Conservation (phyloP, 495 filamentous ascomycete species). For the Acidomyces sp. region DNA sequence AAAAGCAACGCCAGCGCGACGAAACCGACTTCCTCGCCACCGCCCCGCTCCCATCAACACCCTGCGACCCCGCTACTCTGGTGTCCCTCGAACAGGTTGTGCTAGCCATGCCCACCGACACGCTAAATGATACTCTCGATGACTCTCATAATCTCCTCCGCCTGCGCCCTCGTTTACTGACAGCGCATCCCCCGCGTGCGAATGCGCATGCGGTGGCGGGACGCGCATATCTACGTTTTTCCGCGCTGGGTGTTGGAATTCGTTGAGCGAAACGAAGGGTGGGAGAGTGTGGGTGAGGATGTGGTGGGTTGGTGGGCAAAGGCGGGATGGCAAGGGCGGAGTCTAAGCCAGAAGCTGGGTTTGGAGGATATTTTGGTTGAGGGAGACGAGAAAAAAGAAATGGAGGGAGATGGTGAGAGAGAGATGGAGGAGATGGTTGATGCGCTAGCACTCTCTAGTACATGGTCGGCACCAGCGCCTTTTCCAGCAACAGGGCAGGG, state of each 20-base stretch:
- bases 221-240: conserved; percentile 87
- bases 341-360: conserved; percentile 62
- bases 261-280: conserved; percentile 56
- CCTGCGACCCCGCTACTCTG: conserved; percentile 43
- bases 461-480: conserved; percentile 22
- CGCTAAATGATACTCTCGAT: conserved; percentile 65
- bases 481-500: not conserved
- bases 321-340: conserved; percentile 74
- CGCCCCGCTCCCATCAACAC: conserved; percentile 43
- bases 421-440: conserved; percentile 44
- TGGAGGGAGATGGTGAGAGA: conserved; percentile 24
- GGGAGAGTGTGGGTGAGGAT: conserved; percentile 84
- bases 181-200: conserved; percentile 58
- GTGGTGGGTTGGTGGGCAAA: conserved; percentile 93
- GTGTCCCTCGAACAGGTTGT: conserved; percentile 57
- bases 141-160: conserved; percentile 44
- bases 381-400: not conserved
- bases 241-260: conserved; percentile 85
- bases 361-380: conserved; percentile 50
- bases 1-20: no score
- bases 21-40: conserved; percentile 82
- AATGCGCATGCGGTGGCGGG: conserved; percentile 66
- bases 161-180: conserved; percentile 56
- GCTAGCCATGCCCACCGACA: conserved; percentile 67
- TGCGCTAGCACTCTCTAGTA: conserved; percentile 48